These are phyloP conservation scores for Lactarius pseudohatsudake DNA, from an alignment of 768 basidiomycete species.

Conservation along the genomic window DNA sequence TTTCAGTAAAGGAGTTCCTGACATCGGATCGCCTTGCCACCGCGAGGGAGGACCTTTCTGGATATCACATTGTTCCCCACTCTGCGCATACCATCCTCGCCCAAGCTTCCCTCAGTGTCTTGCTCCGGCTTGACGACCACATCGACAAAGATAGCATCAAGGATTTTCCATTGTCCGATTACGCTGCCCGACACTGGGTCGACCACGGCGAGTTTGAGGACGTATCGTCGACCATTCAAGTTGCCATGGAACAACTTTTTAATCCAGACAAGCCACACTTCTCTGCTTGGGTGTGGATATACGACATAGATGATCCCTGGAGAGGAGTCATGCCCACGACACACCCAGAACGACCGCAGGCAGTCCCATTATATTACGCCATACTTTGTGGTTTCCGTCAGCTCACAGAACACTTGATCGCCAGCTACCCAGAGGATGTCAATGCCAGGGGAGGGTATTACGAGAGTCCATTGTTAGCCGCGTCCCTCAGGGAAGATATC, in stretches of 20 bases:
- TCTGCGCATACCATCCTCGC: constrained; percentile 8
- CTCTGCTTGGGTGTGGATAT: too few relatives aligned
- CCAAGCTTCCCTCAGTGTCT: neutral
- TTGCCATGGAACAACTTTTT: too few relatives aligned
- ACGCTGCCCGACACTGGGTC: too few relatives aligned
- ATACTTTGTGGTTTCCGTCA: too few relatives aligned
- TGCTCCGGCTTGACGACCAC: neutral
- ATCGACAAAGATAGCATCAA: neutral
- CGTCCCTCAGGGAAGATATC: neutral
- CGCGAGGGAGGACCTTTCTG: neutral
- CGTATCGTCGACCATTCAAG: too few relatives aligned
- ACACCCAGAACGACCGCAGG: too few relatives aligned
- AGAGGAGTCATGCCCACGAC: too few relatives aligned
- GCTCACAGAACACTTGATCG: constrained; percentile 1
- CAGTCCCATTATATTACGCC: too few relatives aligned
- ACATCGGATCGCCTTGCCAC: neutral
- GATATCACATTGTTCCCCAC: neutral
- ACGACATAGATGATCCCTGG: too few relatives aligned
- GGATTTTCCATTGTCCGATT: neutral
- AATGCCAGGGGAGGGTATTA: neutral
- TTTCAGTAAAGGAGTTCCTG: constrained; percentile 18
- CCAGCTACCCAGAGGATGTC: neutral
- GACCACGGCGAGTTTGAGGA: too few relatives aligned
- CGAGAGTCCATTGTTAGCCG: neutral
- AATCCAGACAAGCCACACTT: too few relatives aligned